These are phyloP conservation scores for Claviceps sp. DNA, from an alignment of 2,329 filamentous ascomycete species.

Conservation along the genomic window DNA sequence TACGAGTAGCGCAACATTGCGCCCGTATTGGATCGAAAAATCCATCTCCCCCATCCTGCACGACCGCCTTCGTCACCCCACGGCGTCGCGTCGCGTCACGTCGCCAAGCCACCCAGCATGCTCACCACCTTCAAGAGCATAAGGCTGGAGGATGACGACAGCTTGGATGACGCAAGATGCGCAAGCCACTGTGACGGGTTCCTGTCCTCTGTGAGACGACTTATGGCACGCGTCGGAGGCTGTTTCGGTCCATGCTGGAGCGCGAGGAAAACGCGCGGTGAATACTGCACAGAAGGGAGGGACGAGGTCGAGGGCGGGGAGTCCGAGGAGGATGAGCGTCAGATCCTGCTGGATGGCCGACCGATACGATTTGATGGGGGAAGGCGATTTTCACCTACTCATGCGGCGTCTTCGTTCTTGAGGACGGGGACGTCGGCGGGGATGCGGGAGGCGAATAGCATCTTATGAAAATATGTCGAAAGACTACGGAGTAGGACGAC, in stretches of 20 bases:
- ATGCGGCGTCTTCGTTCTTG: slow-evolving; percentile 28
- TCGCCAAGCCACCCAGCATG: not conserved
- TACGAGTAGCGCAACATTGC: too few species aligned
- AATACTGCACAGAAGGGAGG: slow-evolving; percentile 14
- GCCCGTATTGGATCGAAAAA: too few species aligned
- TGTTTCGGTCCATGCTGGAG: slow-evolving; percentile 6
- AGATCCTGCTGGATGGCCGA: slow-evolving; percentile 2
- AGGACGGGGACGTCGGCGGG: slow-evolving; percentile 26
- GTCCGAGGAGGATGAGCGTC: slow-evolving; percentile 13
- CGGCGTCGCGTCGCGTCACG: not conserved
- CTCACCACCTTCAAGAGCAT: slow-evolving; percentile 2
- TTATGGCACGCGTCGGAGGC: not conserved
- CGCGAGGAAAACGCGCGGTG: slow-evolving; percentile 6
- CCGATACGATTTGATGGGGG: not conserved
- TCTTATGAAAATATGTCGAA: slow-evolving; percentile 11
- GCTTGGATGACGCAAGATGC: slow-evolving; percentile 14
- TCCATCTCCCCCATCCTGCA: too few species aligned
- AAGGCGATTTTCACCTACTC: slow-evolving; percentile 17
- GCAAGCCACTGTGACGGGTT: not conserved
- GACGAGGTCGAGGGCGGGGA: slow-evolving; percentile 13
- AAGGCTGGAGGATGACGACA: slow-evolving; percentile 21
- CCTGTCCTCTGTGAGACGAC: not conserved
- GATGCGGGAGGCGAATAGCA: slow-evolving; percentile 25
- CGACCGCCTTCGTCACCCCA: not conserved
- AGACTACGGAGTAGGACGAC: too few species aligned